These are phyloP conservation scores for Ustilago sp. DNA, from an alignment of 1,284 basidiomycete genomes.

Conservation along the genomic window DNA sequence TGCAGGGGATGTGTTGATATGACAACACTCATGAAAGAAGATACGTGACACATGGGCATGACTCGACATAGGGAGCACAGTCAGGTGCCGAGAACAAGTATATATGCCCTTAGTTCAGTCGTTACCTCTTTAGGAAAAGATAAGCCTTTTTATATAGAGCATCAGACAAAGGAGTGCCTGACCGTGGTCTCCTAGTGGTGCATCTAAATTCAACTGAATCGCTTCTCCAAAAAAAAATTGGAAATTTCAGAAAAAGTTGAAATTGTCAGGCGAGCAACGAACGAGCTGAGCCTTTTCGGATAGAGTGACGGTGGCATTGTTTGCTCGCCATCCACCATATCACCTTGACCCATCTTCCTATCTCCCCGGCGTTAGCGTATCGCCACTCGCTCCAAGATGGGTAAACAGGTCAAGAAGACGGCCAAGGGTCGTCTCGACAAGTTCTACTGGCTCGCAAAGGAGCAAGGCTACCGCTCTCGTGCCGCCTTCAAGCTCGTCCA, in stretches of 20 bases:
- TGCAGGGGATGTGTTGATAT: no score
- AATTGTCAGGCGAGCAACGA: slow-evolving; percentile 4
- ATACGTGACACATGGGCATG: no score
- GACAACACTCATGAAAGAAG: no score
- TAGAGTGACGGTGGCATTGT: background rate
- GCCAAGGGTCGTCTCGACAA: slow-evolving; percentile 69
- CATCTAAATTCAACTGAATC: no score
- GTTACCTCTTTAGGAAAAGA: no score
- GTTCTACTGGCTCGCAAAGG: slow-evolving; percentile 74
- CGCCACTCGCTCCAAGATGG: slow-evolving; percentile 40
- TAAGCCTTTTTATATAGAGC: no score
- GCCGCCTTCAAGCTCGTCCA: slow-evolving; percentile 99
- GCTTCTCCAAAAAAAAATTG: background rate
- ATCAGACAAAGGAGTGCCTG: no score
- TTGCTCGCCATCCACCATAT: slow-evolving; percentile 11
- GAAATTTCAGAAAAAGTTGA: slow-evolving; percentile 7
- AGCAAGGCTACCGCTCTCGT: slow-evolving; percentile 98
- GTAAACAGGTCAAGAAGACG: slow-evolving; percentile 68
- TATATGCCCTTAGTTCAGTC: no score
- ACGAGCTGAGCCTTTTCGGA: slow-evolving; percentile 4
- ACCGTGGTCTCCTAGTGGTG: no score
- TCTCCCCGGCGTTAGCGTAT: slow-evolving; percentile 1
- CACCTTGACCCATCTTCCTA: background rate
- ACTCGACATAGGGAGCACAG: no score
- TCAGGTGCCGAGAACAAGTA: no score